These are phyloP conservation scores for Rosa chinensis DNA, from an alignment of 306 rosid genomes.

Conservation along the genomic window DNA sequence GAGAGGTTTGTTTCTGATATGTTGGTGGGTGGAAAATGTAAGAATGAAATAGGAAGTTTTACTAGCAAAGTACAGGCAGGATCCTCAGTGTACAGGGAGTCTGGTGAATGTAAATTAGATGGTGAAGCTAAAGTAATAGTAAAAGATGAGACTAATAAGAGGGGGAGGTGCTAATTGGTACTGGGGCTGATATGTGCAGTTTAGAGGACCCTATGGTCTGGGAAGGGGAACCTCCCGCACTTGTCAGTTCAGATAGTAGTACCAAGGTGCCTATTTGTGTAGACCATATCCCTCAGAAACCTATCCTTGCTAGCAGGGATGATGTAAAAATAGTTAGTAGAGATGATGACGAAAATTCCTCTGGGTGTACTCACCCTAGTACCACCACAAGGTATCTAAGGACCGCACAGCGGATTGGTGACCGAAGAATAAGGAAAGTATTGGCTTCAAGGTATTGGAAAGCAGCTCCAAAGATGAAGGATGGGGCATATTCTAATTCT, in stretches of 20 bases:
- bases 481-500: constrained; percentile 36
- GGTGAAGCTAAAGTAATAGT: constrained; percentile 37
- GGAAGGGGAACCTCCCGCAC: constrained; percentile 47
- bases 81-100: constrained; percentile 41
- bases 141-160: constrained; percentile 42
- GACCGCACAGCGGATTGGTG: constrained; percentile 51
- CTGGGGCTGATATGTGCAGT: constrained; percentile 35
- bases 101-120: constrained; percentile 49
- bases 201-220: constrained; percentile 40
- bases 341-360: constrained; percentile 94
- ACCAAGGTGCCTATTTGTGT: constrained; percentile 46
- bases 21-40: constrained; percentile 38
- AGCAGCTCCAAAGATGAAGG: constrained; percentile 51
- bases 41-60: constrained; percentile 39
- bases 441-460: constrained; percentile 76
- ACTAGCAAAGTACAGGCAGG: constrained; percentile 46
- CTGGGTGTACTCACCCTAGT: constrained; percentile 67
- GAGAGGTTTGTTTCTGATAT: constrained; percentile 45
- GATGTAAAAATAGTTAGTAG: constrained; percentile 75
- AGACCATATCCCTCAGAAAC: constrained; percentile 42
- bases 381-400: constrained; percentile 50
- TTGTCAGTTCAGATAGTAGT: constrained; percentile 46
- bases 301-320: constrained; percentile 50
- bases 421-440: constrained; percentile 62
- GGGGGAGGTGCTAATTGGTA: constrained; percentile 36